These are phyloP conservation scores for Neurospora crassa DNA, from an alignment of 2,329 filamentous ascomycete species.

Conservation along the genomic window DNA sequence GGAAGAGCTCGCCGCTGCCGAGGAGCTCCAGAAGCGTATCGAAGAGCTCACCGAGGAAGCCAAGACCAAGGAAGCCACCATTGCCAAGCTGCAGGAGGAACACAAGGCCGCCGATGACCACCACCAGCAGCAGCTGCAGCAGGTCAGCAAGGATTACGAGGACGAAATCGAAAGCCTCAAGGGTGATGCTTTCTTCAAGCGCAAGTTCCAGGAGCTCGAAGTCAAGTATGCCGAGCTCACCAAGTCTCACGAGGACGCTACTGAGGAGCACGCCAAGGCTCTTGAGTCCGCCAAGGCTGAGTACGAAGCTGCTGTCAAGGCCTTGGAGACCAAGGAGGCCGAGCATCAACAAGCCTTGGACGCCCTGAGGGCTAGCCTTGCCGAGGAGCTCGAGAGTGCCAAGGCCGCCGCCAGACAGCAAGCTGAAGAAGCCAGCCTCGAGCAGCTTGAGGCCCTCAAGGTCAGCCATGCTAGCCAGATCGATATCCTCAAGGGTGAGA, in stretches of 20 bases:
- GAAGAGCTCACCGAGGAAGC: constrained; percentile 38
- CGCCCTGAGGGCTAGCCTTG: constrained; percentile 45
- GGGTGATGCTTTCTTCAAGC: constrained; percentile 54
- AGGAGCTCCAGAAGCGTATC: constrained; percentile 47
- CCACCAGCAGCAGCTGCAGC: constrained; percentile 49
- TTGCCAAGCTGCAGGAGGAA: constrained; percentile 39
- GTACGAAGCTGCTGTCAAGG: constrained; percentile 33
- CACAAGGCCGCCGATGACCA: constrained; percentile 31
- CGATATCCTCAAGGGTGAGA: constrained; percentile 18
- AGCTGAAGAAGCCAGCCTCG: constrained; percentile 37
- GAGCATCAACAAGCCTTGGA: constrained; percentile 46
- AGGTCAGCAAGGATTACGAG: constrained; percentile 51
- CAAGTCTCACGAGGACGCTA: constrained; percentile 23
- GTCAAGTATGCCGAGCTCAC: constrained; percentile 42
- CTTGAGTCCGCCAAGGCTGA: constrained; percentile 34
- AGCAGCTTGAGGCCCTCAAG: constrained; percentile 45
- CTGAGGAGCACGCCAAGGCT: constrained; percentile 31
- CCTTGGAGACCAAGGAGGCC: constrained; percentile 40
- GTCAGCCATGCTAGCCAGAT: constrained; percentile 41
- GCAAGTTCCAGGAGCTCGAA: constrained; percentile 53
- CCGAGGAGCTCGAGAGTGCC: constrained; percentile 47
- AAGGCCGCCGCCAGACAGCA: constrained; percentile 41
- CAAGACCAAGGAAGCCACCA: constrained; percentile 37
- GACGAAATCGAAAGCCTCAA: constrained; percentile 55
- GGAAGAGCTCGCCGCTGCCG: constrained; percentile 40